Conservation (phyloP, 2,329 filamentous ascomycete genomes). For the Cucurbitaria berberidis region DNA sequence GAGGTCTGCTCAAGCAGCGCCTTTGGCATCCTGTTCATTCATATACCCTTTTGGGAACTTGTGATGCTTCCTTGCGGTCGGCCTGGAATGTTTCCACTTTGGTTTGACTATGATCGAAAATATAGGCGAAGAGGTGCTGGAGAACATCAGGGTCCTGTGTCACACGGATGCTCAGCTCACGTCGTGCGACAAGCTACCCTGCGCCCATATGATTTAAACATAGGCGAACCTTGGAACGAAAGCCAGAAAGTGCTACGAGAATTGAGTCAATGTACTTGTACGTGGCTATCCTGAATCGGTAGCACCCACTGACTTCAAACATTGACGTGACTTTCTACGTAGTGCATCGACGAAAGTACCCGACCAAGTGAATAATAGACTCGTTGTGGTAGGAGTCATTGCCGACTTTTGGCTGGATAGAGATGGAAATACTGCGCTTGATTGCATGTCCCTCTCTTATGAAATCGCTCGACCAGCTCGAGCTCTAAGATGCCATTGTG, state of each 20-base stretch:
- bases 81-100: no score
- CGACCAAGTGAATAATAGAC: neutral
- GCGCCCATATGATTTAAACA: neutral
- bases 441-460: neutral
- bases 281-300: neutral
- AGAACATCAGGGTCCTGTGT: neutral
- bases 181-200: neutral
- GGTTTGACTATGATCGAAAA: neutral
- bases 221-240: neutral
- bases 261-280: neutral
- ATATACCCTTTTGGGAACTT: no score
- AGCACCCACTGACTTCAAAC: neutral
- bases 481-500: neutral
- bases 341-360: neutral
- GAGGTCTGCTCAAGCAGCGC: no score
- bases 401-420: neutral
- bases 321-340: neutral
- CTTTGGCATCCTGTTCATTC: no score
- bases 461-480: neutral
- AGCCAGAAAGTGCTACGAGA: neutral
- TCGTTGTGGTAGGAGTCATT: neutral
- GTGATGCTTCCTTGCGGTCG: no score
- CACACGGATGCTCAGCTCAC: neutral
- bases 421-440: neutral
- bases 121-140: neutral